Conservation (phyloP, 176 grass and related monocot genomes). For the Thalia dealbata region DNA sequence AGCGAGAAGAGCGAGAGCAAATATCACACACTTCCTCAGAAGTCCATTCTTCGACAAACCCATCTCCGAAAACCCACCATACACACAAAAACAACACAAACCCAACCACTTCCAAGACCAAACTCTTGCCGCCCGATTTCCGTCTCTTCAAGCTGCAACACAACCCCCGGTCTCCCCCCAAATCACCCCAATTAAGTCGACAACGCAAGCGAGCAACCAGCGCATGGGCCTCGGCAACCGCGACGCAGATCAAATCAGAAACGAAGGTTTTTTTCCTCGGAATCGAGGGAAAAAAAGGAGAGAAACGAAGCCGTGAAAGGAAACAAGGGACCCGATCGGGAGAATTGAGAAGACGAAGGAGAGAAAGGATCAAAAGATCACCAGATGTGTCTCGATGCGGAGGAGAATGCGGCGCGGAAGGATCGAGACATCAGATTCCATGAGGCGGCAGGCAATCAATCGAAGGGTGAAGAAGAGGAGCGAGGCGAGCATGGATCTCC, state of each 20-base stretch:
- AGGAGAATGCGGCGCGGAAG: background rate
- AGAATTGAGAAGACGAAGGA: background rate
- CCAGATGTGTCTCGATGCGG: background rate
- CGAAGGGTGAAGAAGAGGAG: background rate
- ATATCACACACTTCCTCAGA: background rate
- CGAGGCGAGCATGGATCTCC: background rate
- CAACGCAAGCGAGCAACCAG: too few relatives aligned
- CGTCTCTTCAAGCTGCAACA: background rate
- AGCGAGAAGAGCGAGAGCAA: background rate
- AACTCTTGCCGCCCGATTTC: background rate
- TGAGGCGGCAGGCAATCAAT: background rate
- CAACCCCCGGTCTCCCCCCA: background rate
- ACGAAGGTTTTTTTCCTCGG: background rate
- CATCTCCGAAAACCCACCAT: background rate
- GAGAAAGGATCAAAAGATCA: background rate
- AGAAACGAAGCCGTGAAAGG: background rate
- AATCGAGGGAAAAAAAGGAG: background rate
- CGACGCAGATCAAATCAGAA: too few relatives aligned
- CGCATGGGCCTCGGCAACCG: background rate
- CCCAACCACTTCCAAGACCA: background rate
- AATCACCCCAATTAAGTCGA: background rate
- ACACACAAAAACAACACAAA: background rate
- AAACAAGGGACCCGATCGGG: background rate
- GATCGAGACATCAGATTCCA: constrained; percentile 16
- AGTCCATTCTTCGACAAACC: background rate